A percentile compares a stretch with the other conserved stretches of the same genome.
Evolutionary conservation across 306 rosid genomes (phyloP).

Genomic region (Sophora flavescens): DNA sequence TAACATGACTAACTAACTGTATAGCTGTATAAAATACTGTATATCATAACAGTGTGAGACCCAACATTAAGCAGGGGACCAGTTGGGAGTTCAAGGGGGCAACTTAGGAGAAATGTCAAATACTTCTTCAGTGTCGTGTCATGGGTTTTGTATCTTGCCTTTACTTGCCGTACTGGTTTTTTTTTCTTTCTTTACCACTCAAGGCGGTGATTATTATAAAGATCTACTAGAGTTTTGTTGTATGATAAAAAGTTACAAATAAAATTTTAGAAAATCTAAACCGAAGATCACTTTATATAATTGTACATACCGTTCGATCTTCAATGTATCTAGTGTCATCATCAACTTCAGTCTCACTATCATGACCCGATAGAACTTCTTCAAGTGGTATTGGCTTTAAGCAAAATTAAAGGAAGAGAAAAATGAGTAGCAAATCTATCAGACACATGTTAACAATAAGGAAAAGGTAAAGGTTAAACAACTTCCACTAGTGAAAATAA

Average conservation of each 20-base stretch:
- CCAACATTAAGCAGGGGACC: too few relatives aligned
- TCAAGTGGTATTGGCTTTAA: conserved; percentile 80
- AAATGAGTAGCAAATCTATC: conserved; percentile 20
- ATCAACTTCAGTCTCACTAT: conserved; percentile 92
- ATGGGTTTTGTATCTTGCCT: too few relatives aligned
- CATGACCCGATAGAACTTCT: conserved; percentile 70
- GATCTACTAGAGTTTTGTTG: conserved; percentile 23
- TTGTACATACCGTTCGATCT: conserved; percentile 68
- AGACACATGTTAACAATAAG: background rate
- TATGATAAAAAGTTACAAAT: conserved; percentile 7
- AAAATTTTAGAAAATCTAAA: conserved; percentile 29
- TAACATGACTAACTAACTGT: too few relatives aligned
- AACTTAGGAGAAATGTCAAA: too few relatives aligned
- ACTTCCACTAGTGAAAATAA: too few relatives aligned
- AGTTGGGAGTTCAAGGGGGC: too few relatives aligned
- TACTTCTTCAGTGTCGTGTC: too few relatives aligned
- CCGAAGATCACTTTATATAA: conserved; percentile 10
- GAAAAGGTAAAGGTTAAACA: background rate
- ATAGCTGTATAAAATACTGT: too few relatives aligned
- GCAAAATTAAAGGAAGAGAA: conserved; percentile 40
- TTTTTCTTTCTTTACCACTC: too few relatives aligned
- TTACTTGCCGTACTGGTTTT: too few relatives aligned
- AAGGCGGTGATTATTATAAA: conserved; percentile 16
- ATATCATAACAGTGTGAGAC: too few relatives aligned
- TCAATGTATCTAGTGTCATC: conserved; percentile 75